These are phyloP conservation scores for Globisporangium heterothallicum DNA, from an alignment of 352 stramenopile genomes.

Conservation along the genomic window DNA sequence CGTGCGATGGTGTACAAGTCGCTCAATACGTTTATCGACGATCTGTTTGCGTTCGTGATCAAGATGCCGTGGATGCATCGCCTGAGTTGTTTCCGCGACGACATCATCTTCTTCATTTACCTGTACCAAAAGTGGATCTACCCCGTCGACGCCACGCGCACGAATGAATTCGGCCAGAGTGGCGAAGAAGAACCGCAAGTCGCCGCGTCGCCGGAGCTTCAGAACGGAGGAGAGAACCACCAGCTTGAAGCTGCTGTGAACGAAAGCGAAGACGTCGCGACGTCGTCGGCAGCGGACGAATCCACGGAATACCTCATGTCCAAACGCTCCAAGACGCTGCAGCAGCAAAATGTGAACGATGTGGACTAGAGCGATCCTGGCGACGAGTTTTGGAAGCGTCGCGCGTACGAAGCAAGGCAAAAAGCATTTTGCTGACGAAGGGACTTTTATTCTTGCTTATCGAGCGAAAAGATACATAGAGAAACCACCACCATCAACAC, in stretches of 20 bases:
- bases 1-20: constrained; percentile 98
- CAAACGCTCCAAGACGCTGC: constrained; percentile 39
- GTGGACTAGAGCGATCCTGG: constrained; percentile 4
- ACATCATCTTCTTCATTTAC: constrained; percentile 99
- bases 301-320: constrained; percentile 56
- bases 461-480: neutral
- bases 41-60: constrained; percentile 97
- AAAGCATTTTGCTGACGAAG: neutral
- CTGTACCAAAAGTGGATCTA: constrained; percentile 99
- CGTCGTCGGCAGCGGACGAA: constrained; percentile 16
- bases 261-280: constrained; percentile 15
- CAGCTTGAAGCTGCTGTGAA: constrained; percentile 6
- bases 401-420: neutral
- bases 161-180: constrained; percentile 92
- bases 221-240: neutral
- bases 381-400: no score
- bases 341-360: constrained; percentile 12
- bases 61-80: constrained; percentile 98
- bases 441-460: constrained; percentile 1
- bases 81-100: constrained; percentile 97
- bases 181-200: constrained; percentile 29
- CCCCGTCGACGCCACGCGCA: constrained; percentile 86
- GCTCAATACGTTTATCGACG: constrained; percentile 98
- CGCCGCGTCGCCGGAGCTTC: constrained; percentile 11
- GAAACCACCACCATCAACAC: constrained; percentile 7